Evolutionary conservation across 75 land plant species (phyloP), one percentile per base, ranked within the genome.

Genomic region (Cryptomeria japonica): DNA sequence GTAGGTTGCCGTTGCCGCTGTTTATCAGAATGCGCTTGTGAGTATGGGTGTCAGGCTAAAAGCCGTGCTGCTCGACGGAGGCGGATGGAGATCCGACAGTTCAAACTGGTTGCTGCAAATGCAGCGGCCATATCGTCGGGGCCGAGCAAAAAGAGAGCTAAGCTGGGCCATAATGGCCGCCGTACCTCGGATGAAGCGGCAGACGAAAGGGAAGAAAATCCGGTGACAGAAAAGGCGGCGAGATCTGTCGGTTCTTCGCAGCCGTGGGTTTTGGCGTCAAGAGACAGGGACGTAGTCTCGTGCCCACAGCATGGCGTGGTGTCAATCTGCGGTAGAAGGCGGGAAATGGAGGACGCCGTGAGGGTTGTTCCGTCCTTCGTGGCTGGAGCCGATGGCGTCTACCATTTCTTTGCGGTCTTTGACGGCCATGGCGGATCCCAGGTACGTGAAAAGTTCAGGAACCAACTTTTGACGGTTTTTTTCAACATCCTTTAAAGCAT

Each of bases 301-400:
- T 56, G 85, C 83, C 93, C 90, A 64, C 88, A 90, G 22, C 84
- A 92, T 89, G 97, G 98, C 2, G 56, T 91, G 86, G 92, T 92
- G 75, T 91, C 95, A n/a, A 85, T 92, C 16, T 93, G 95, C 28
- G 96, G 99, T 11, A 39, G 95, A 89, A 76, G 97, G 75, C 90
- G 93, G 68, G 95, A 89, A 88, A 98, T 98, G 99, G 99, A 98
- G 86, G 99, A 98, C 80, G 91, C 94, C 14, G 97, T 94, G 84
- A 85, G 92, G 34, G 92, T 88, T 38, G 92, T 87, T 51, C 92
- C 91, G 28, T 80, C 88, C 47, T 92, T 94, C 73, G 87, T 79
- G 19, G 37, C 44, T 31, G 55, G 39, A 36, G 83, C 70, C 83
- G 88, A 83, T 38, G 84, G 88, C 32, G 88, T 90, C 68, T 49